A percentile compares a stretch with the other conserved stretches of the same genome.
phyloP scores from a whole-genome alignment of 768 basidiomycete species.

The Leccinum boreale region DNA sequence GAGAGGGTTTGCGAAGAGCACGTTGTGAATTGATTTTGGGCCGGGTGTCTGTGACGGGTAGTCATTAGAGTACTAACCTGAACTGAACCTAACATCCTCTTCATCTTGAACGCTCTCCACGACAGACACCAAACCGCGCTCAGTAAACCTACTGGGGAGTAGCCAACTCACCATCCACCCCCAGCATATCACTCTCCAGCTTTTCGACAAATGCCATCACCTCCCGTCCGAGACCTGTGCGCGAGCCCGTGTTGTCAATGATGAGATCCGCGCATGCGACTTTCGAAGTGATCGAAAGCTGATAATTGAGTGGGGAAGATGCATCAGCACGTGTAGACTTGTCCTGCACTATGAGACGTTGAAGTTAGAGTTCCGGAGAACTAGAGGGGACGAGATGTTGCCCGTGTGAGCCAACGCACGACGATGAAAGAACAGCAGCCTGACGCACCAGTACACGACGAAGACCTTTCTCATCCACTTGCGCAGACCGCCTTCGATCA shows the following conservation, averaged over 20 bases:
- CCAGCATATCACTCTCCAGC: constrained; percentile 51
- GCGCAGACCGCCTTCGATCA: constrained; percentile 87
- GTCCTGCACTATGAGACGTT: constrained; percentile 78
- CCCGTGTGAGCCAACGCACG: background rate
- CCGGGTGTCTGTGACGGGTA: constrained; percentile 29
- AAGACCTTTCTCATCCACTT: constrained; percentile 79
- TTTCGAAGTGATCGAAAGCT: constrained; percentile 77
- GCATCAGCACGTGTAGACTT: constrained; percentile 65
- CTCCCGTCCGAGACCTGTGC: constrained; percentile 33
- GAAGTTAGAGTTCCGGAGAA: constrained; percentile 78
- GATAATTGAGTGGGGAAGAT: constrained; percentile 69
- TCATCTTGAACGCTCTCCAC: constrained; percentile 30
- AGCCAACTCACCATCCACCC: constrained; percentile 57
- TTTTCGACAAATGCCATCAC: constrained; percentile 34
- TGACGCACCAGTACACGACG: constrained; percentile 86
- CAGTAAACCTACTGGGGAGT: constrained; percentile 46
- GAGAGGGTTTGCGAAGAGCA: constrained; percentile 71
- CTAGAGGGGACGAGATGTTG: constrained; percentile 35
- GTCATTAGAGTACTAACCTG: no score
- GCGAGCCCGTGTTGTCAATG: no score
- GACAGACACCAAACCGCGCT: constrained; percentile 40
- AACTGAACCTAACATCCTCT: background rate
- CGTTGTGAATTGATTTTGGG: constrained; percentile 73
- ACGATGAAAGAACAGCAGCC: constrained; percentile 1
- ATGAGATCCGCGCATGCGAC: constrained; percentile 69